Evolutionary conservation across 2,329 filamentous ascomycete species (phyloP).

Genomic region (Cylindrodendrum hubeiense): DNA sequence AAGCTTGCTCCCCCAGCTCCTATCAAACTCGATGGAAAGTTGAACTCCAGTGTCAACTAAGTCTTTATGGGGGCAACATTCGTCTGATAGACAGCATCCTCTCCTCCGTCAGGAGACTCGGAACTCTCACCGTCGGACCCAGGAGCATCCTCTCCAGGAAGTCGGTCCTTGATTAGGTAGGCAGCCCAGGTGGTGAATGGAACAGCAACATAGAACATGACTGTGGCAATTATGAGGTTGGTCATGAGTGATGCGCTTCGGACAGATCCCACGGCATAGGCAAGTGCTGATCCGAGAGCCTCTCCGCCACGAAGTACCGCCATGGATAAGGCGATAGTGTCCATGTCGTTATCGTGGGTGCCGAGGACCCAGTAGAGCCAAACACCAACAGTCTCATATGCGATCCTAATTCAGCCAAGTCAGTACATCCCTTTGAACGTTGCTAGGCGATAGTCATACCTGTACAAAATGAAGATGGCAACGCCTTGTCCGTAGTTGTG

Average conservation of each 20-base stretch:
- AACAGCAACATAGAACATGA: background rate
- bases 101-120: too few relatives aligned
- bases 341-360: background rate
- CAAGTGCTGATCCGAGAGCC: constrained; percentile 2
- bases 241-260: constrained; percentile 4
- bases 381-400: background rate
- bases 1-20: too few relatives aligned
- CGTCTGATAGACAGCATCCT: too few relatives aligned
- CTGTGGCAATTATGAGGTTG: constrained; percentile 4
- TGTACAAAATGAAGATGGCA: constrained; percentile 4
- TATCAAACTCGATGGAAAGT: too few relatives aligned
- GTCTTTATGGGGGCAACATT: too few relatives aligned
- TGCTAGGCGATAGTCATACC: background rate
- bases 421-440: background rate
- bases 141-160: too few relatives aligned
- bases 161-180: constrained; percentile 3
- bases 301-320: background rate
- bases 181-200: constrained; percentile 3
- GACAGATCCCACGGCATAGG: constrained; percentile 5
- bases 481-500: constrained; percentile 1
- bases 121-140: too few relatives aligned
- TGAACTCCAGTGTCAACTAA: too few relatives aligned
- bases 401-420: background rate
- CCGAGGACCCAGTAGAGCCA: constrained; percentile 11
- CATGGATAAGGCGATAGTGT: constrained; percentile 9